A percentile compares a stretch with the other conserved stretches of the same genome.
phyloP scores from a whole-genome alignment of 257 asterid species.

The Eucommia ulmoides region DNA sequence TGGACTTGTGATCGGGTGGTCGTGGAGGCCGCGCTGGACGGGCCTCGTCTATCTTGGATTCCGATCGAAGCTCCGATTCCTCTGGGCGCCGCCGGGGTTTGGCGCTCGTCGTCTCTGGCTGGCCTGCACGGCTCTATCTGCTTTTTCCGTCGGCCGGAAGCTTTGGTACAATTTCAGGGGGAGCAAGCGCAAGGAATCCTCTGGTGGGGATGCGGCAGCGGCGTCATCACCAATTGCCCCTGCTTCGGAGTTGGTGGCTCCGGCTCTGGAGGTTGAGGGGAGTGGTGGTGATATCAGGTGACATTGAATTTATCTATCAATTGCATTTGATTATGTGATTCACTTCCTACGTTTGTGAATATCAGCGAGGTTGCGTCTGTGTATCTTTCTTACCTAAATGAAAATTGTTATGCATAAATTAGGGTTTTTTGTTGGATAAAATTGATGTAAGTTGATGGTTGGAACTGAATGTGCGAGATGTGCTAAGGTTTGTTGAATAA shows the following conservation, averaged over 20 bases:
- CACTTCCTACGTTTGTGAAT: too few relatives aligned
- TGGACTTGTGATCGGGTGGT: conserved; percentile 91
- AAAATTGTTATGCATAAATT: background rate
- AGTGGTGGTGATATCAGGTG: conserved; percentile 45
- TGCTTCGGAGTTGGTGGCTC: conserved; percentile 9
- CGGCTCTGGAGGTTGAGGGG: conserved; percentile 17
- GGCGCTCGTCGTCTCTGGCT: conserved; percentile 93
- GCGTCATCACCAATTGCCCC: conserved; percentile 11
- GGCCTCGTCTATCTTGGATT: conserved; percentile 67
- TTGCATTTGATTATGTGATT: too few relatives aligned
- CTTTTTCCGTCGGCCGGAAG: conserved; percentile 68
- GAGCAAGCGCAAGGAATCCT: conserved; percentile 22
- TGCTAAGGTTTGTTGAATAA: too few relatives aligned
- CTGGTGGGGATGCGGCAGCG: conserved; percentile 11
- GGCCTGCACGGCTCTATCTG: conserved; percentile 87
- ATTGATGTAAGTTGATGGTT: background rate
- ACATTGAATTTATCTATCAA: background rate
- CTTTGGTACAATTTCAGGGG: conserved; percentile 57
- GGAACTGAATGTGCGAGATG: background rate
- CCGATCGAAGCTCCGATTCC: conserved; percentile 68
- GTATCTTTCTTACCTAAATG: background rate
- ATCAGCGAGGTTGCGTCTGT: too few relatives aligned
- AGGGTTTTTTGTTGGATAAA: background rate
- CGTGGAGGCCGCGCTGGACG: conserved; percentile 92
- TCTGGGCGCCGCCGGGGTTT: conserved; percentile 81